These are phyloP conservation scores for Eudorina sp. DNA, from an alignment of 139 green algal genomes.

Conservation along the genomic window DNA sequence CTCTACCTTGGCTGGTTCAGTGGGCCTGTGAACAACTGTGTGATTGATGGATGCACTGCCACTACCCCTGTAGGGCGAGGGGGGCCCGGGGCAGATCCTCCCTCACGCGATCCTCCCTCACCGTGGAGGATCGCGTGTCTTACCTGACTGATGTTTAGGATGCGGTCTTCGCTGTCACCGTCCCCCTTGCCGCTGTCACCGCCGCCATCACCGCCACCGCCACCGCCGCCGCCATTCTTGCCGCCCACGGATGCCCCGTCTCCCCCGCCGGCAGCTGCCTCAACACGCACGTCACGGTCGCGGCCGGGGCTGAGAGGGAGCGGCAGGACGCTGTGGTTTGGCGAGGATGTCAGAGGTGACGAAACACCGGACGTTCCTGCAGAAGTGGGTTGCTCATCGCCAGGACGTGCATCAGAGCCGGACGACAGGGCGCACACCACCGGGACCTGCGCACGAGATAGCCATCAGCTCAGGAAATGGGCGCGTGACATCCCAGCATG, in stretches of 20 bases:
- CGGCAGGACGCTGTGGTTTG: background rate
- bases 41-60: no score
- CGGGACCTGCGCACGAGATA: background rate
- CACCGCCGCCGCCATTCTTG: constrained; percentile 37
- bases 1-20: no score
- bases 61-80: no score
- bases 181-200: constrained; percentile 43
- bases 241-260: constrained; percentile 31
- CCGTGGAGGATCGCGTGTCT: no score
- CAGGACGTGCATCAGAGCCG: background rate
- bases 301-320: no score
- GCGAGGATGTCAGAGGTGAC: background rate
- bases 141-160: constrained; percentile 69
- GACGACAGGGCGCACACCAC: background rate
- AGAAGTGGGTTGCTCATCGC: background rate
- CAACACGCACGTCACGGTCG: background rate
- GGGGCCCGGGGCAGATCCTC: no score
- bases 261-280: background rate
- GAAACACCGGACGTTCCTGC: background rate
- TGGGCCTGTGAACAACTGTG: no score
- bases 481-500: no score
- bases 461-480: no score
- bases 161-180: constrained; percentile 58
- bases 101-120: no score
- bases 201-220: constrained; percentile 32